A percentile compares a stretch with the other conserved stretches of the same genome.
Evolutionary conservation across 441 rosid species (phyloP).

Genomic region (Gossypium gossypioides): DNA sequence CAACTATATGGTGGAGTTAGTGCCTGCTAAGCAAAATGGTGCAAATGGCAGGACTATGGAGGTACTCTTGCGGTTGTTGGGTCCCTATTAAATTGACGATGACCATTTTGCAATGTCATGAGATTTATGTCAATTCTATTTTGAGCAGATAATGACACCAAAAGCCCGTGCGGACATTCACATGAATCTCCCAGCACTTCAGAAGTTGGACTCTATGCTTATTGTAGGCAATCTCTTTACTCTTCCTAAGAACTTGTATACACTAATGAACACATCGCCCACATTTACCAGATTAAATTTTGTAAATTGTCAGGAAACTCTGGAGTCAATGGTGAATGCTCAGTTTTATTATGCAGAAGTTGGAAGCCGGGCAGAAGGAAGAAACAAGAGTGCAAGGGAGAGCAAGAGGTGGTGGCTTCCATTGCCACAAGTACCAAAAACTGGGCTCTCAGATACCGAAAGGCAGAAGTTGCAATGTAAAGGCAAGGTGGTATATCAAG

Average conservation of each 20-base stretch:
- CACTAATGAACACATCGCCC: not conserved
- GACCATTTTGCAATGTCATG: not conserved
- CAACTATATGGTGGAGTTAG: slow-evolving; percentile 87
- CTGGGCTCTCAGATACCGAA: slow-evolving; percentile 67
- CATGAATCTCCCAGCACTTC: slow-evolving; percentile 92
- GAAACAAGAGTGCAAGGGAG: slow-evolving; percentile 51
- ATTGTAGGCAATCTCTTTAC: slow-evolving; percentile 44
- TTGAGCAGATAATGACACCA: slow-evolving; percentile 85
- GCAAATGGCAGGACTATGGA: slow-evolving; percentile 68
- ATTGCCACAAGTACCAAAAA: slow-evolving; percentile 69
- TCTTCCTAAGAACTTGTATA: slow-evolving; percentile 4
- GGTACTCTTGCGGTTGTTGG: slow-evolving; percentile 34
- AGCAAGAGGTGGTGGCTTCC: slow-evolving; percentile 98
- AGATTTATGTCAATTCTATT: slow-evolving; percentile 15
- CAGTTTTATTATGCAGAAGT: slow-evolving; percentile 88
- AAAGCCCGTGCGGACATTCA: slow-evolving; percentile 86
- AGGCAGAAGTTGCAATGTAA: slow-evolving; percentile 52
- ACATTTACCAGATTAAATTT: not conserved
- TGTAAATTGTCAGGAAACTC: slow-evolving; percentile 47
- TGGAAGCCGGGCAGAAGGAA: slow-evolving; percentile 75
- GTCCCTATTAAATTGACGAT: not conserved
- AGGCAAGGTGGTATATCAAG: slow-evolving; percentile 66
- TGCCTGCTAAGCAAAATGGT: slow-evolving; percentile 80
- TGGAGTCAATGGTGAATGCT: slow-evolving; percentile 76
- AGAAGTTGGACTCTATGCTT: slow-evolving; percentile 86